phyloP scores from a whole-genome alignment of 2,329 filamentous ascomycete species.

The Sphaerulina musiva region DNA sequence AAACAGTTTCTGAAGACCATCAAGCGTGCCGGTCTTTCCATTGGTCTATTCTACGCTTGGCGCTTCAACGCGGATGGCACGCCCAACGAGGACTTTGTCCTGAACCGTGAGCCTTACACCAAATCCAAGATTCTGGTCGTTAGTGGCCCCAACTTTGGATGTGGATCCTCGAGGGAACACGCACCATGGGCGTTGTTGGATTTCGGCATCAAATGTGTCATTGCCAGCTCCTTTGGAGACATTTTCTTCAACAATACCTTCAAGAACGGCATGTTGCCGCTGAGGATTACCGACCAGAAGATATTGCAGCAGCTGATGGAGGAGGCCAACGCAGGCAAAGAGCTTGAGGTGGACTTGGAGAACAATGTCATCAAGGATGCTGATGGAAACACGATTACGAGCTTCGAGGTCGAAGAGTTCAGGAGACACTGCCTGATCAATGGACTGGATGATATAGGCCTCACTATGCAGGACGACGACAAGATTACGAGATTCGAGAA shows the following conservation, averaged over 20 bases:
- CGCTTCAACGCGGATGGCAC: constrained; percentile 63
- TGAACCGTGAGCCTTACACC: constrained; percentile 85
- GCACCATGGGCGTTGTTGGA: constrained; percentile 95
- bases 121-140: constrained; percentile 82
- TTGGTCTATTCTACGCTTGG: constrained; percentile 78
- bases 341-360: constrained; percentile 83
- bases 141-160: constrained; percentile 91
- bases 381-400: constrained; percentile 64
- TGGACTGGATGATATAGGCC: constrained; percentile 88
- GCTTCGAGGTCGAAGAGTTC: constrained; percentile 87
- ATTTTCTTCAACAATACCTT: constrained; percentile 99
- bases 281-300: constrained; percentile 62
- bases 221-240: constrained; percentile 79
- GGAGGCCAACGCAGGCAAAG: constrained; percentile 70
- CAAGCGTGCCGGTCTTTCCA: constrained; percentile 89
- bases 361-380: constrained; percentile 76
- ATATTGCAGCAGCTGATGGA: constrained; percentile 64
- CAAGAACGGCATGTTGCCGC: constrained; percentile 98
- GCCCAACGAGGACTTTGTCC: constrained; percentile 74
- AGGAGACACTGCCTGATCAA: constrained; percentile 90
- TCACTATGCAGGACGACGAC: constrained; percentile 86
- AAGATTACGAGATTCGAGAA: constrained; percentile 81
- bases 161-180: constrained; percentile 86
- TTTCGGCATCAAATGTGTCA: constrained; percentile 90
- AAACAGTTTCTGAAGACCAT: constrained; percentile 99